A percentile compares a stretch with the other conserved stretches of the same genome.
phyloP scores from a whole-genome alignment of 345 rosid genomes.

The Carallia brachiata region DNA sequence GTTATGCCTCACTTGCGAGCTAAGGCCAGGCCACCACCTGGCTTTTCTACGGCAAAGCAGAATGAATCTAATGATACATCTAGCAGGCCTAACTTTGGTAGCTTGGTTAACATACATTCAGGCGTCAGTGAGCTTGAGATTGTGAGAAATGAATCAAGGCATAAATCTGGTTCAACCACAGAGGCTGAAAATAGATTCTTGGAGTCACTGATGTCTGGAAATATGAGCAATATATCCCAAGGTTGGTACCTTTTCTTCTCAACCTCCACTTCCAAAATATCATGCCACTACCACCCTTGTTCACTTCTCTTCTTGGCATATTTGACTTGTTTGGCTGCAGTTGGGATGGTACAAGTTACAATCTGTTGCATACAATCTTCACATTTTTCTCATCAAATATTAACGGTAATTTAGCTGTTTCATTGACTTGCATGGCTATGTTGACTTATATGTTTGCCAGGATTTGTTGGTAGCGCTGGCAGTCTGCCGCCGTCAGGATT shows the following conservation, averaged over 20 bases:
- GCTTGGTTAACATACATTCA: slow-evolving; percentile 45
- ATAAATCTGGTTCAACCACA: slow-evolving; percentile 48
- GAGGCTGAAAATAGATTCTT: slow-evolving; percentile 91
- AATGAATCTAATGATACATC: slow-evolving; percentile 51
- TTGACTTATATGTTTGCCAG: slow-evolving; percentile 59
- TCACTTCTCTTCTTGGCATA: neutral
- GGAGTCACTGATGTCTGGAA: slow-evolving; percentile 87
- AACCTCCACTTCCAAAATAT: neutral
- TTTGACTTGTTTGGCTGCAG: no score
- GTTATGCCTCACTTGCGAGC: slow-evolving; percentile 97
- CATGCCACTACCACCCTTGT: neutral
- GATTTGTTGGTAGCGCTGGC: slow-evolving; percentile 52
- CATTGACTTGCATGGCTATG: slow-evolving; percentile 8
- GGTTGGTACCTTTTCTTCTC: slow-evolving; percentile 39
- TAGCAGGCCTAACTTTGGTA: slow-evolving; percentile 42
- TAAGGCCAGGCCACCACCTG: slow-evolving; percentile 97
- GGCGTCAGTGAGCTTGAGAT: slow-evolving; percentile 48
- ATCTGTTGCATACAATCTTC: neutral
- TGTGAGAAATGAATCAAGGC: slow-evolving; percentile 53
- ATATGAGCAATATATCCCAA: slow-evolving; percentile 49
- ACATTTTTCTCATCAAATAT: neutral
- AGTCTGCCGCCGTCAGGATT: slow-evolving; percentile 42
- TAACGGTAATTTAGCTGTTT: neutral
- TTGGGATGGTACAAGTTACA: neutral
- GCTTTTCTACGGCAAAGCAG: slow-evolving; percentile 72